These are phyloP conservation scores for Croton setiger DNA, from an alignment of 441 rosid species.

Conservation along the genomic window DNA sequence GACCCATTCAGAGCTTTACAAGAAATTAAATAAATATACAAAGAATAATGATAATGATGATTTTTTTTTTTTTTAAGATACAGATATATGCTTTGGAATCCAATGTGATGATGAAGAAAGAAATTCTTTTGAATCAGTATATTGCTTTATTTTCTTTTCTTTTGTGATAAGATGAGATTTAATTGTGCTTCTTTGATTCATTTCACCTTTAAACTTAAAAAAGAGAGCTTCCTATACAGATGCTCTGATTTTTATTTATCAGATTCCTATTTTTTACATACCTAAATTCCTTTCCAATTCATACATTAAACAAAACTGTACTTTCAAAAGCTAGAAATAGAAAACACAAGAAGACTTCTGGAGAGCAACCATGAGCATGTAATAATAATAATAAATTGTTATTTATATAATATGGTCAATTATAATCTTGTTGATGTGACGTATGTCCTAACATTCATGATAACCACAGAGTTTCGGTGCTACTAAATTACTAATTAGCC, in stretches of 20 bases:
- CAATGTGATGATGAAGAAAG: constrained; percentile 28
- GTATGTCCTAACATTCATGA: constrained; percentile 13
- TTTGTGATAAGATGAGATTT: constrained; percentile 46
- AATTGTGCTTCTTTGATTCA: constrained; percentile 39
- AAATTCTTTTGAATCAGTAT: constrained; percentile 28
- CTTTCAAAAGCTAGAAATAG: too few relatives aligned
- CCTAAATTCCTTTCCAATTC: too few relatives aligned
- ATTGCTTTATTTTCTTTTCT: constrained; percentile 37
- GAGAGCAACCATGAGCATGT: too few relatives aligned
- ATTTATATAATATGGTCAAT: neutral
- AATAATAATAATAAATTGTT: too few relatives aligned
- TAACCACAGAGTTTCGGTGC: neutral
- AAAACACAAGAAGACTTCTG: too few relatives aligned
- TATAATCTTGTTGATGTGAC: constrained; percentile 11
- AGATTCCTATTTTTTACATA: too few relatives aligned
- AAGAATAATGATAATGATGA: neutral
- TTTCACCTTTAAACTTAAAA: constrained; percentile 24
- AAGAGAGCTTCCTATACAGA: neutral
- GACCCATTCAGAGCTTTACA: constrained; percentile 19
- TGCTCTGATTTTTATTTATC: too few relatives aligned
- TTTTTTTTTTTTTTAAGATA: neutral
- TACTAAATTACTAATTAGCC: neutral
- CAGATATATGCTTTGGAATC: constrained; percentile 36
- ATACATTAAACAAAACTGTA: too few relatives aligned
- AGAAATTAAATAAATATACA: neutral